Percentiles rank a stretch among this genome's conserved stretches.
Evolutionary conservation across 257 asterid genomes (phyloP).

Genomic region (Gentiana dahurica): DNA sequence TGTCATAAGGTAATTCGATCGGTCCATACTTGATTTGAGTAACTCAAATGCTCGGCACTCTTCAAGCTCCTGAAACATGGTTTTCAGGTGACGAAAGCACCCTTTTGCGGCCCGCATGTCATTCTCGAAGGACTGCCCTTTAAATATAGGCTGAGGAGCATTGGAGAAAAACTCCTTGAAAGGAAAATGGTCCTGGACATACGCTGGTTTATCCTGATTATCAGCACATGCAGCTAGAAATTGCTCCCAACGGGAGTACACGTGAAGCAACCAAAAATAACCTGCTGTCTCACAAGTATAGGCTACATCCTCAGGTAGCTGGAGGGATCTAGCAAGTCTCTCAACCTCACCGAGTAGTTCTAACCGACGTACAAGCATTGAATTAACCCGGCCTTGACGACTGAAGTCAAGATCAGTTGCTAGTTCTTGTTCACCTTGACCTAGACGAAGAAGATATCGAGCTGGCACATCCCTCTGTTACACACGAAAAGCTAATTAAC

Average conservation of each 20-base stretch:
- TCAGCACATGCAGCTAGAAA: conserved; percentile 71
- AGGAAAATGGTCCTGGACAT: conserved; percentile 75
- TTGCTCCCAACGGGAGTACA: conserved; percentile 94
- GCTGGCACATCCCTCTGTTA: conserved; percentile 97
- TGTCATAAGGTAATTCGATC: conserved; percentile 89
- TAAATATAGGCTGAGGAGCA: conserved; percentile 63
- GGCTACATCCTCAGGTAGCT: conserved; percentile 92
- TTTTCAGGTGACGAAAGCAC: conserved; percentile 85
- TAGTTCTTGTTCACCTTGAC: conserved; percentile 99
- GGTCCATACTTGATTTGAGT: conserved; percentile 90
- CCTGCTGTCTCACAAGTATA: conserved; percentile 99
- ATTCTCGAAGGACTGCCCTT: conserved; percentile 62
- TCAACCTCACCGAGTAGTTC: conserved; percentile 96
- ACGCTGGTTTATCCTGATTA: conserved; percentile 57
- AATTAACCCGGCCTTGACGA: conserved; percentile 99
- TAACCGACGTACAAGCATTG: conserved; percentile 92
- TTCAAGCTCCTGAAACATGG: conserved; percentile 97
- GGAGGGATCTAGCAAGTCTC: conserved; percentile 86
- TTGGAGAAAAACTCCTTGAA: conserved; percentile 83
- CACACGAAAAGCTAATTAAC: neutral
- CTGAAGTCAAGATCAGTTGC: conserved; percentile 98
- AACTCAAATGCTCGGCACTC: conserved; percentile 98
- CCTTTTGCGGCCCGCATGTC: conserved; percentile 96
- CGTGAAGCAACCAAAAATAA: conserved; percentile 95
- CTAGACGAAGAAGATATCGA: conserved; percentile 95